Evolutionary conservation across 257 asterid genomes (phyloP).

Genomic region (Solanum lignicaule): DNA sequence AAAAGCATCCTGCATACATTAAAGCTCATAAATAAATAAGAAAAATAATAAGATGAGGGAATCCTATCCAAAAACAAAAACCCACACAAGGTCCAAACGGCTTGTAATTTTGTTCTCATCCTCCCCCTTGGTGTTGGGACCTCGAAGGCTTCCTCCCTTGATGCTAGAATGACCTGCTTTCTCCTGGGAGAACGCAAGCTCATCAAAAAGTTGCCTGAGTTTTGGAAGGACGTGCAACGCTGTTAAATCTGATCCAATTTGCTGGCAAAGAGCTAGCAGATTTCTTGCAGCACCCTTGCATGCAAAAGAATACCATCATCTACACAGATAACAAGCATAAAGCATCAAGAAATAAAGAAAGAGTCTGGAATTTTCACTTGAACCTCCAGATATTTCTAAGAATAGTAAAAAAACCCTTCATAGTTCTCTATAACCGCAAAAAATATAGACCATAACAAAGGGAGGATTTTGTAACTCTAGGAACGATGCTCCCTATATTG

Average conservation of each 20-base stretch:
- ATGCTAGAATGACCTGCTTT: constrained; percentile 21
- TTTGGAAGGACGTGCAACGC: constrained; percentile 74
- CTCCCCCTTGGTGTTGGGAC: constrained; percentile 21
- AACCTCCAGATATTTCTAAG: not conserved
- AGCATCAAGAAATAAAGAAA: not conserved
- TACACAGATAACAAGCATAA: constrained; percentile 2
- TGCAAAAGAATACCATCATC: constrained; percentile 12
- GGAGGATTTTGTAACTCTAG: not conserved
- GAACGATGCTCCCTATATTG: not conserved
- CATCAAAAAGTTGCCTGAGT: constrained; percentile 65
- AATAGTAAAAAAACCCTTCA: not conserved
- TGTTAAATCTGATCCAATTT: constrained; percentile 81
- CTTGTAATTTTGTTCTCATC: constrained; percentile 42
- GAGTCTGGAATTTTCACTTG: not conserved
- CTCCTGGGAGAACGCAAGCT: constrained; percentile 80
- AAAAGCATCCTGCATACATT: constrained; percentile 52
- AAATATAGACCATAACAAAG: not conserved
- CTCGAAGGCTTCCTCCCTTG: constrained; percentile 28
- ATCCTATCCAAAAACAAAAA: constrained; percentile 2
- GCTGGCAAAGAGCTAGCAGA: constrained; percentile 73
- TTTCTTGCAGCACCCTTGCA: constrained; percentile 71
- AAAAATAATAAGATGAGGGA: not conserved
- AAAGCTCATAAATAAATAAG: not conserved
- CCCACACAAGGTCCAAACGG: constrained; percentile 82
- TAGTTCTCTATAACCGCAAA: not conserved